These are phyloP conservation scores for Alternaria dauci DNA, from an alignment of 2,329 filamentous ascomycete genomes.

Conservation along the genomic window DNA sequence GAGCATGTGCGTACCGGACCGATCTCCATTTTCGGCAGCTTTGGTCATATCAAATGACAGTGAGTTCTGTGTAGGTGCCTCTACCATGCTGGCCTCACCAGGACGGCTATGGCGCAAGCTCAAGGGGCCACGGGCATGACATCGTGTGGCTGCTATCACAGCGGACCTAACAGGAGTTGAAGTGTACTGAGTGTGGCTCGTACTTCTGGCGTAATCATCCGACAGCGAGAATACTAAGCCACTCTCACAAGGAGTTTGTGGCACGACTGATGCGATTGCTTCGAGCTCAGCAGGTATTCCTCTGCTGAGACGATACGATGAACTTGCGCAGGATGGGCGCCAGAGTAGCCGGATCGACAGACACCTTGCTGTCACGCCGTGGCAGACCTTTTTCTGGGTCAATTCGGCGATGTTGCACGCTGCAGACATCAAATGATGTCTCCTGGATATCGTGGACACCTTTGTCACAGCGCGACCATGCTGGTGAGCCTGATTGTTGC, in stretches of 20 bases:
- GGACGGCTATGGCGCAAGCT: too few relatives aligned
- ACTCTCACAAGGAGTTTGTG: background rate
- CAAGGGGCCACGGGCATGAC: background rate
- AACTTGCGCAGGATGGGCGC: background rate
- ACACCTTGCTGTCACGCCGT: background rate
- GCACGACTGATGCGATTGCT: background rate
- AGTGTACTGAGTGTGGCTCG: background rate
- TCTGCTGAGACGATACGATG: background rate
- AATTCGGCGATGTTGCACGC: background rate
- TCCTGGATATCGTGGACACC: background rate
- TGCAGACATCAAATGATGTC: background rate
- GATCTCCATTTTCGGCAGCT: background rate
- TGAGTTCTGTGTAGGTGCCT: background rate
- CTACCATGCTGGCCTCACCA: background rate
- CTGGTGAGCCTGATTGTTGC: background rate
- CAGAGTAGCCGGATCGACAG: background rate
- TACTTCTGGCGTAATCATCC: background rate
- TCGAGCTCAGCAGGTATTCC: background rate
- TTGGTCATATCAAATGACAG: background rate
- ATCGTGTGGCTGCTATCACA: background rate
- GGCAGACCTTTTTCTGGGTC: background rate
- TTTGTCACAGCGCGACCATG: background rate
- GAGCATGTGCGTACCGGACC: background rate
- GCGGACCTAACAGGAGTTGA: background rate
- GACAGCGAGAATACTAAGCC: background rate